A percentile compares a stretch with the other conserved stretches of the same genome.
Conservation (phyloP, 2,329 filamentous ascomycete genomes). For the Cytospora piceicola region DNA sequence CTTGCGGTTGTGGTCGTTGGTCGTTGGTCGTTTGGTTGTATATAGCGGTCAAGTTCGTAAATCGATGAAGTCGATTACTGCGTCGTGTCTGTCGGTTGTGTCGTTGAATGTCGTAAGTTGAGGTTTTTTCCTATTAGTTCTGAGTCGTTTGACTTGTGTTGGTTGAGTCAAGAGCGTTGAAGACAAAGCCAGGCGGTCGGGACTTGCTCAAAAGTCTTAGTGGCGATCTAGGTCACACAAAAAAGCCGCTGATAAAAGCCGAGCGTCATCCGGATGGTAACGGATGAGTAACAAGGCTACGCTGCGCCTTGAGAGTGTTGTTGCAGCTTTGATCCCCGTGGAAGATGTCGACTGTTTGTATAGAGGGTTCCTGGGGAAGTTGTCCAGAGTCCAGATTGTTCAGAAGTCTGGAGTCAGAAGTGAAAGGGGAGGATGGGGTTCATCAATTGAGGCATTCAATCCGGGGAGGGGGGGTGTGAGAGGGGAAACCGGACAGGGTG, state of each 20-base stretch:
- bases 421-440: background rate
- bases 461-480: background rate
- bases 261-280: constrained; percentile 18
- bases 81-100: background rate
- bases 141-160: background rate
- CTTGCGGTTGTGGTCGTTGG: background rate
- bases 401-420: background rate
- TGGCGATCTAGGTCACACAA: constrained; percentile 26
- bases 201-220: constrained; percentile 21
- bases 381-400: background rate
- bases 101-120: background rate
- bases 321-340: background rate
- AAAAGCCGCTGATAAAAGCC: constrained; percentile 9
- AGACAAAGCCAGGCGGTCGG: constrained; percentile 3
- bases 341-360: background rate
- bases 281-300: background rate
- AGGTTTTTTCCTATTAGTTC: background rate
- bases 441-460: background rate
- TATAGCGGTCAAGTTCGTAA: background rate
- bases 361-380: background rate
- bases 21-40: background rate
- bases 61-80: background rate
- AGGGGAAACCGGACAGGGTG: background rate
- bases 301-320: background rate
- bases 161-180: background rate